Conservation (phyloP, 2,329 filamentous ascomycete genomes). For the Beauveria australis region DNA sequence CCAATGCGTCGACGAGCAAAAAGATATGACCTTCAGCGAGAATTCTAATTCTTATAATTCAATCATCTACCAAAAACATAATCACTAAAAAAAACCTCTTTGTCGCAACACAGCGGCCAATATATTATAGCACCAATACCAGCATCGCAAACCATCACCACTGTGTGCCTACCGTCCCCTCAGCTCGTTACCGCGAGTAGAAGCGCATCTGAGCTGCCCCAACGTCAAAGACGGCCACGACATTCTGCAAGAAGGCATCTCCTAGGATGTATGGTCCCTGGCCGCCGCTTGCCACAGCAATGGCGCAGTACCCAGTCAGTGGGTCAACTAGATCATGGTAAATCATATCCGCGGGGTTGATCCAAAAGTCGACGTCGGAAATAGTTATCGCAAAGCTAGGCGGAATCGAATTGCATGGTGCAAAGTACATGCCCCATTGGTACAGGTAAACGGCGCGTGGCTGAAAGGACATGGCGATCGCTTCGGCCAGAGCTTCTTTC, state of each 20-base stretch:
- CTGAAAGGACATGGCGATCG: conserved; percentile 38
- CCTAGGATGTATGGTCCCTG: conserved; percentile 41
- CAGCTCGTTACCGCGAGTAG: conserved; percentile 18
- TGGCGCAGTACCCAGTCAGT: conserved; percentile 38
- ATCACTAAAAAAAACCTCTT: conserved; percentile 5
- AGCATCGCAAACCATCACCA: not conserved
- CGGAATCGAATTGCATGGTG: conserved; percentile 37
- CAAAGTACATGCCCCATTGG: conserved; percentile 41
- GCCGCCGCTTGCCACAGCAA: conserved; percentile 36
- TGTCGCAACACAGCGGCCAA: conserved; percentile 10
- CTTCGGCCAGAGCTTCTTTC: conserved; percentile 34
- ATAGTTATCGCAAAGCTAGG: conserved; percentile 39
- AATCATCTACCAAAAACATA: conserved; percentile 12
- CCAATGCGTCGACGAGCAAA: not conserved
- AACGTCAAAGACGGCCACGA: conserved; percentile 40
- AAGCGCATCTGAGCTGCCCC: conserved; percentile 39
- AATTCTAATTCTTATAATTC: conserved; percentile 5
- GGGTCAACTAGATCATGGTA: conserved; percentile 35
- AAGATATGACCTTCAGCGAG: not conserved
- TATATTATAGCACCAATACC: conserved; percentile 10
- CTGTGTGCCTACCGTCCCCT: not conserved
- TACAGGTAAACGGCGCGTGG: conserved; percentile 39
- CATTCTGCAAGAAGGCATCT: conserved; percentile 42
- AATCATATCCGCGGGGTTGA: conserved; percentile 41
- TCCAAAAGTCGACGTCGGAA: conserved; percentile 32